phyloP scores from a whole-genome alignment of 352 stramenopile species.

The Globisporangium barbulae region DNA sequence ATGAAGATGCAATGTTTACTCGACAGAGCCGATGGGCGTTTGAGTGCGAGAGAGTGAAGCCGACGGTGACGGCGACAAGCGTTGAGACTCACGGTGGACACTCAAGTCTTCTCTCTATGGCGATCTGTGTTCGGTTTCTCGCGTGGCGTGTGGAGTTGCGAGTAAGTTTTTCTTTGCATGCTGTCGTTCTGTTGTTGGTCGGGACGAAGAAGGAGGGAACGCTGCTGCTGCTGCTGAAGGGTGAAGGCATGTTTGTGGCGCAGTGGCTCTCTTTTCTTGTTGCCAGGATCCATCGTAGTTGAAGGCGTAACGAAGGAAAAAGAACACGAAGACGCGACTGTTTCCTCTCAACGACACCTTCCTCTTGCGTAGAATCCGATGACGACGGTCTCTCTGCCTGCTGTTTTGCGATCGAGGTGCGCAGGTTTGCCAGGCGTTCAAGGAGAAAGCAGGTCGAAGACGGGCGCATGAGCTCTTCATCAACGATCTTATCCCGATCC shows the following conservation, averaged over 20 bases:
- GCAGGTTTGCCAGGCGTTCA: not conserved
- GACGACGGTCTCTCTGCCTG: not conserved
- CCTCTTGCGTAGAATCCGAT: not conserved
- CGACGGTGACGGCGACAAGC: not conserved
- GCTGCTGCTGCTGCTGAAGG: not conserved
- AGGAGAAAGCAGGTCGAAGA: not conserved
- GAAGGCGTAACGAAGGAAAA: constrained; percentile 7
- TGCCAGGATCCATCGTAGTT: not conserved
- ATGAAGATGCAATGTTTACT: constrained; percentile 3
- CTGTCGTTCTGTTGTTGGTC: constrained; percentile 1
- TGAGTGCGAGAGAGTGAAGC: not conserved
- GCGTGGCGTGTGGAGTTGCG: constrained; percentile 1
- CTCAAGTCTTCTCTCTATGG: not conserved
- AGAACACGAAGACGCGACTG: constrained; percentile 4
- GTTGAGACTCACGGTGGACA: not conserved
- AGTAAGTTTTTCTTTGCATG: not conserved
- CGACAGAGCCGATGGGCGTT: not conserved
- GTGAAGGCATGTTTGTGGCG: not conserved
- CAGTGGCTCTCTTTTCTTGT: not conserved
- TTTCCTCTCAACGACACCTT: constrained; percentile 8
- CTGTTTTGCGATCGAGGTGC: constrained; percentile 4
- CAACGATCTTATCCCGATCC: not conserved
- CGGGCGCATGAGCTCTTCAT: not conserved
- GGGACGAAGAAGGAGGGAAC: not conserved
- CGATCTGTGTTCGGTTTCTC: not conserved